Conservation (phyloP, 1,284 basidiomycete genomes). For the Butyriboletus appendiculatus region DNA sequence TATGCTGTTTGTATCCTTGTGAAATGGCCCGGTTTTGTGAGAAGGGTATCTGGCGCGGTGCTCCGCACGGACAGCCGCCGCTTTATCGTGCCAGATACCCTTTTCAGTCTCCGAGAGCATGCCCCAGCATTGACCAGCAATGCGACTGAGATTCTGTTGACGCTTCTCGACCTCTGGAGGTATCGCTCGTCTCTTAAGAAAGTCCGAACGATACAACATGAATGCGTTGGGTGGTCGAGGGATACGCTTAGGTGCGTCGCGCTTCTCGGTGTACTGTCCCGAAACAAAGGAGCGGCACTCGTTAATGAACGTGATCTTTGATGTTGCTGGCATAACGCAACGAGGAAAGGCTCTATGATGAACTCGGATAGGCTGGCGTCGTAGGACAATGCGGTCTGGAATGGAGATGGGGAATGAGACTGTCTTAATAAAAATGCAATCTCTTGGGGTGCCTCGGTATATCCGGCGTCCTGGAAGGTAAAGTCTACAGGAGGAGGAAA, state of each 20-base stretch:
- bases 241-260: conserved; percentile 40
- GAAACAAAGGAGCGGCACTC: conserved; percentile 8
- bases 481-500: neutral
- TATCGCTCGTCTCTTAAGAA: conserved; percentile 48
- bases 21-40: conserved; percentile 48
- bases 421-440: neutral
- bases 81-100: conserved; percentile 45
- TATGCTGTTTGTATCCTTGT: conserved; percentile 27
- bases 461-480: neutral
- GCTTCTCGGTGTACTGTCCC: neutral
- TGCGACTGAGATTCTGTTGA: conserved; percentile 59
- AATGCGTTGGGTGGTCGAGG: conserved; percentile 83
- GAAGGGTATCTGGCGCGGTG: conserved; percentile 45
- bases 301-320: neutral
- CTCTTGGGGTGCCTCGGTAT: neutral
- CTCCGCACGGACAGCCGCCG: conserved; percentile 37
- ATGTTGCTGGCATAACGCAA: conserved; percentile 8
- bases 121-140: conserved; percentile 58
- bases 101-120: conserved; percentile 44
- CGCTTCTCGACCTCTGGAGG: conserved; percentile 44
- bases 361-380: neutral
- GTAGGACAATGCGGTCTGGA: neutral
- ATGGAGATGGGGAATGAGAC: neutral
- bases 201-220: conserved; percentile 78
- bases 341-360: neutral